Evolutionary conservation across 345 rosid species (phyloP).

Genomic region (Brassica juncea): DNA sequence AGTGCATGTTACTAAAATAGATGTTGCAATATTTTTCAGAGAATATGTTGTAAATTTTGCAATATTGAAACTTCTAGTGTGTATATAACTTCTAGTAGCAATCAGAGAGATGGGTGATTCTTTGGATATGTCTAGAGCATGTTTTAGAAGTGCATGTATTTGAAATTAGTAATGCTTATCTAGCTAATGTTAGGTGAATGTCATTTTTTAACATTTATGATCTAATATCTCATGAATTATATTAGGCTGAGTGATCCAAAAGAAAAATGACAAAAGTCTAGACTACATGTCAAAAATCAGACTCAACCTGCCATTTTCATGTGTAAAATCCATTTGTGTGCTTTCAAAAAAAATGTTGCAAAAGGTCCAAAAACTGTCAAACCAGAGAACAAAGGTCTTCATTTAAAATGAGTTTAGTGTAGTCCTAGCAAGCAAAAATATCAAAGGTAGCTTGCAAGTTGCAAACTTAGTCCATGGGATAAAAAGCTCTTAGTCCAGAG

Average conservation of each 20-base stretch:
- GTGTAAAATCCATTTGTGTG: background rate
- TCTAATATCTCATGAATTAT: background rate
- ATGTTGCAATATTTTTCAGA: too few species aligned
- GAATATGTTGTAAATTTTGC: too few species aligned
- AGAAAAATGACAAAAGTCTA: slow-evolving; percentile 21
- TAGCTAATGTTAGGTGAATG: background rate
- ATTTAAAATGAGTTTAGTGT: background rate
- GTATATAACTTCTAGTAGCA: too few species aligned
- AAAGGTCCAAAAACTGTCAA: background rate
- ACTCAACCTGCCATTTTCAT: slow-evolving; percentile 32
- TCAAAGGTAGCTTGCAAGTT: background rate
- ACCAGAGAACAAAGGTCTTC: background rate
- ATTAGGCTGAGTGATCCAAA: background rate
- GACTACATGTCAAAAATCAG: slow-evolving; percentile 8
- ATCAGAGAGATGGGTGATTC: too few species aligned
- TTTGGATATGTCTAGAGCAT: too few species aligned
- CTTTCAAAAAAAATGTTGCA: background rate
- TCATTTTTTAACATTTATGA: slow-evolving; percentile 3
- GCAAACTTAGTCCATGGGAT: background rate
- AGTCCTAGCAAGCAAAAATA: slow-evolving; percentile 9
- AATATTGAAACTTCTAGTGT: too few species aligned
- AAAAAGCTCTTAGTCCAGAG: background rate
- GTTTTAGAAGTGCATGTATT: too few species aligned
- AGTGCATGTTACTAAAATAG: too few species aligned
- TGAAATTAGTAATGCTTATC: too few species aligned